phyloP scores from a whole-genome alignment of 345 rosid genomes.

The Raphanus raphanistrum region DNA sequence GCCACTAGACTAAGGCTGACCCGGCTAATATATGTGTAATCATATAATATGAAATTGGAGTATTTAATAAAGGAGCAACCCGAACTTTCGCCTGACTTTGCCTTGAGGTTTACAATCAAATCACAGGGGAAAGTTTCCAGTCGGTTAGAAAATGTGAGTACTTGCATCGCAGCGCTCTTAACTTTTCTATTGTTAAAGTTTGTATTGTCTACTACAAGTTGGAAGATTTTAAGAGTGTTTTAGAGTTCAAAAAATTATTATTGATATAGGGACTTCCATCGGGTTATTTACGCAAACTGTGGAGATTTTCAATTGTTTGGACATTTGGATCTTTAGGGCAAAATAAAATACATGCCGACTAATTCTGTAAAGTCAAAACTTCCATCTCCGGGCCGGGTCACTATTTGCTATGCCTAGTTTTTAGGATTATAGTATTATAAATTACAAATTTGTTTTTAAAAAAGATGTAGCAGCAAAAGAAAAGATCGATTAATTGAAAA shows the following conservation, averaged over 20 bases:
- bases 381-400: no score
- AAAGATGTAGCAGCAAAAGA: slow-evolving; percentile 27
- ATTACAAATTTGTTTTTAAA: not conserved
- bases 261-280: no score
- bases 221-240: not conserved
- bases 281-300: no score
- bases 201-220: no score
- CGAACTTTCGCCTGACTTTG: not conserved
- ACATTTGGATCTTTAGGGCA: not conserved
- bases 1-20: no score
- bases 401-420: no score
- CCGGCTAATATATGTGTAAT: no score
- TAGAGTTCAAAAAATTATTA: not conserved
- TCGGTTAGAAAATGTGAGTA: not conserved
- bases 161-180: no score
- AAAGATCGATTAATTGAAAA: not conserved
- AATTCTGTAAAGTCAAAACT: not conserved
- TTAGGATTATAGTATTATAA: not conserved
- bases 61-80: not conserved
- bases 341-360: not conserved
- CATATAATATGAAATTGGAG: no score
- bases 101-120: not conserved
- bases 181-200: no score
- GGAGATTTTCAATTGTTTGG: not conserved
- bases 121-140: not conserved